Base-by-base conservation (phyloP, 345 rosid genomes). In the Bruguiera parviflora region DNA sequence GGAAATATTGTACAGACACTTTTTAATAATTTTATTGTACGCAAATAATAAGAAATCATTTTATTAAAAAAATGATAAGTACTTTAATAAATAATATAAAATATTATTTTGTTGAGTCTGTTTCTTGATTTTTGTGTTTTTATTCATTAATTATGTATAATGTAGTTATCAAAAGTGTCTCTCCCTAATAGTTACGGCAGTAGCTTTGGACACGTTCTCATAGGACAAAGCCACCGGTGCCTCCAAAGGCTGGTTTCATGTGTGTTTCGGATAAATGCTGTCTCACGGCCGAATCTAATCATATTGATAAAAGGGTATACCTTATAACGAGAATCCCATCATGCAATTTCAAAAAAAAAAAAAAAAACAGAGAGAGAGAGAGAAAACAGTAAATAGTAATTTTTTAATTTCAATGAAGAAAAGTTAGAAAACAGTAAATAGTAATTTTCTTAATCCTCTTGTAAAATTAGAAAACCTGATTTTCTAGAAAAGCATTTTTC, bases 301-400 rank as follows among this genome's bases (percentile, higher is more conserved):
- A 25, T 25, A 60, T 52, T 37, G 21, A 57, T 66, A 58, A 66
- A 66, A 53, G 15, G 25, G 11, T 2, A 15, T 3, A 16, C 13
- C 21, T 35, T 59, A 4, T 13, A 16, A 58, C 46, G 52, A 65
- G 75, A 72, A 65, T 73, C 71, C 51, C 37, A 73, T 73, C 62
- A 73, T 60, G 49, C n/a, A 24, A 60, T 37, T 33, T 18, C 2
- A 15, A 61, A 13, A 51, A 16, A 39, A 16, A 32, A 4, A 53
- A 62, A 21, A 2, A 3, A 35, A 35, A 5, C 8, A 8, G 1
- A 33, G 39, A 35, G 10, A 32, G 5, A 32, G 35, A 32, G 35
- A 32, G 6, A 32, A 32, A 35, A 8, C 6, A 35, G 9, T 8
- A 35, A 35, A 35, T 5, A 35, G 8, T 7, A 35, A 35, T 27